A percentile compares a stretch with the other conserved stretches of the same genome.
Conservation (phyloP, 148 eudicot genomes). For the Vaccinium myrtillus region DNA sequence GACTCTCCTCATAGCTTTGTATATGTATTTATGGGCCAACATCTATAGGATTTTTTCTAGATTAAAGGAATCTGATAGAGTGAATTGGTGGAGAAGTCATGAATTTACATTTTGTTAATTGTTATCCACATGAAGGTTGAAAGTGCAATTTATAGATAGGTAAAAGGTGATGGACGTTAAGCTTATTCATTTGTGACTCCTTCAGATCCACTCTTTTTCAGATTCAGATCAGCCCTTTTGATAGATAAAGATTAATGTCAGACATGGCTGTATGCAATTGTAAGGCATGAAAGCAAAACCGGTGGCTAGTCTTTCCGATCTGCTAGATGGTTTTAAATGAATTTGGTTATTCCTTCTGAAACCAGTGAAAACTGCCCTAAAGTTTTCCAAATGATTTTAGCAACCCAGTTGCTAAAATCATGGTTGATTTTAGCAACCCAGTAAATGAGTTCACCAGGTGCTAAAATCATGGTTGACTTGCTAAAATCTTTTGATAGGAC, state of each 20-base stretch:
- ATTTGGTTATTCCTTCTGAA: neutral
- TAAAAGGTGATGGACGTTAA: neutral
- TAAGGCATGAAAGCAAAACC: neutral
- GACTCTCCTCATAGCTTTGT: neutral
- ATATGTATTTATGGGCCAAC: neutral
- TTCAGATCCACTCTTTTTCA: neutral
- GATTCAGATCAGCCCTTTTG: neutral
- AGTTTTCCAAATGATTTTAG: neutral
- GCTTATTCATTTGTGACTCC: neutral
- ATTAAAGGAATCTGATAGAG: neutral
- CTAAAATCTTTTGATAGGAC: neutral
- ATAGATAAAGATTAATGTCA: neutral
- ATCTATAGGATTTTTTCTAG: neutral
- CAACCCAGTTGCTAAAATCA: too few species aligned
- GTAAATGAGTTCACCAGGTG: too few species aligned
- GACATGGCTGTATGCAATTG: neutral
- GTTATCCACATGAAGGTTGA: neutral
- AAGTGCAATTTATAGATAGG: neutral
- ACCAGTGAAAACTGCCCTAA: neutral
- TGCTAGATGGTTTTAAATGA: neutral
- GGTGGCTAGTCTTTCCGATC: neutral
- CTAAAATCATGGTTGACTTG: too few species aligned
- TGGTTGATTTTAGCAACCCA: too few species aligned
- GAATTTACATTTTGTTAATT: neutral
- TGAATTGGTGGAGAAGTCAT: neutral